A percentile compares a stretch with the other conserved stretches of the same genome.
Evolutionary conservation across 371 early-diverging fungal species (phyloP).

Genomic region (Smittium culicis): DNA sequence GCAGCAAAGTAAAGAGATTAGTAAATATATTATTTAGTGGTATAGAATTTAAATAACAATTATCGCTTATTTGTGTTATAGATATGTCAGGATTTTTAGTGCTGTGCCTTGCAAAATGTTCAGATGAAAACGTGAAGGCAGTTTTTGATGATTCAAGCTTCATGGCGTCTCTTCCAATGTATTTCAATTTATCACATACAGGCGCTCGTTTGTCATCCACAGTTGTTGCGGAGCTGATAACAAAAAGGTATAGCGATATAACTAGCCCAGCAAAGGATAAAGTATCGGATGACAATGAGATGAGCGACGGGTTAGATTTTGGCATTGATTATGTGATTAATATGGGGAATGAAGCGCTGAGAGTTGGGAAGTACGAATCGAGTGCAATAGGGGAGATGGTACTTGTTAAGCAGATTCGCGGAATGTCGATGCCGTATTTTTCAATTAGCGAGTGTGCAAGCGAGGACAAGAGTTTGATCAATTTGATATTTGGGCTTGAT

Average conservation of each 20-base stretch:
- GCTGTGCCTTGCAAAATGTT: not conserved
- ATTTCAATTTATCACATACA: constrained; percentile 4
- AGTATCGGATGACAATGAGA: not conserved
- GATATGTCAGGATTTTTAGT: not conserved
- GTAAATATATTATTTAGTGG: too few relatives aligned
- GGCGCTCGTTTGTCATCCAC: not conserved
- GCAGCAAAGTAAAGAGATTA: not conserved
- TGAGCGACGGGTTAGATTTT: not conserved
- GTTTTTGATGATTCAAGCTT: not conserved
- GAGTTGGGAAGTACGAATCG: not conserved
- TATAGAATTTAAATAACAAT: too few relatives aligned
- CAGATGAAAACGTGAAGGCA: not conserved
- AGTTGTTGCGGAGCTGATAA: constrained; percentile 1
- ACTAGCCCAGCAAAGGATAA: not conserved
- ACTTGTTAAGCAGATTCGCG: constrained; percentile 5
- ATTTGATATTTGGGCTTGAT: not conserved
- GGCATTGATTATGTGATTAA: constrained; percentile 8
- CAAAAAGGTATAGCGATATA: not conserved
- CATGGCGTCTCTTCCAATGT: constrained; percentile 3
- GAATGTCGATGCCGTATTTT: not conserved
- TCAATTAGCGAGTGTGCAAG: not conserved
- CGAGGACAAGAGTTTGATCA: not conserved
- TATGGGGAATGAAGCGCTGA: not conserved
- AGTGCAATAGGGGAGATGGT: not conserved
- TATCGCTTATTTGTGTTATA: not conserved